Base-by-base conservation (phyloP, 2,329 filamentous ascomycete genomes). In the Phaeosphaeria sp. region DNA sequence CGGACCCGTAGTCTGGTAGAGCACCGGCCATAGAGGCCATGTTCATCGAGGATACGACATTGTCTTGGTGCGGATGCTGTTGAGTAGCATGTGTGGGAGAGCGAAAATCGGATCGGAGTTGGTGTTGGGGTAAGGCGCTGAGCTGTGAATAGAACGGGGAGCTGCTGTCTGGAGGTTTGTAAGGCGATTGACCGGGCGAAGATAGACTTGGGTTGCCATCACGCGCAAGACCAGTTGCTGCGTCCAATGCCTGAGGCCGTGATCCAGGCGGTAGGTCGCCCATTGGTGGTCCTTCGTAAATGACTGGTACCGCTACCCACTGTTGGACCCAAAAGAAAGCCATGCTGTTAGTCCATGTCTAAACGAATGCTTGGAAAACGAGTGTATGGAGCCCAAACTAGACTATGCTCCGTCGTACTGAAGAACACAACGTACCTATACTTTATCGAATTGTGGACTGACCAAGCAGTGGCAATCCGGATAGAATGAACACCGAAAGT, bases 291-390 rank as follows among this genome's bases (percentile, higher is more conserved):
- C 73, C 69, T 57, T 78, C 74, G 60, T 73, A 68, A 63, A 77
- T 61, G 60, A 78, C 56, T 48, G 77, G 77, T 69, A 79, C 68
- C 57, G 76, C 71, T 56, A 79, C 64, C 77, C 77, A 79, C 74
- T 78, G 77, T 59, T 79, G 77, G 58, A 79, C 65, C 77, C 76
- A 79, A 66, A 78, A 63, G 61, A 75, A 76, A 60, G 75, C 65
- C 75, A 78, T 79, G 11, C 17, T 43, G 67, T 79, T 69, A 79
- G 77, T 65, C 70, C 73, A 78, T 77, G 58, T 66, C 67, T 51
- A 61, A 67, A 60, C 49, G 58, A 63, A 40, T 52, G 56, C 54
- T 53, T 24, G 58, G 56, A 63, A 64, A 67, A 61, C 60, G 61
- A 65, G 58, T 56, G 58, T 60, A 61, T 49, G 59, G 27, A 40